phyloP scores from a whole-genome alignment of 1,284 basidiomycete species.

The Rhodotorula sp. region DNA sequence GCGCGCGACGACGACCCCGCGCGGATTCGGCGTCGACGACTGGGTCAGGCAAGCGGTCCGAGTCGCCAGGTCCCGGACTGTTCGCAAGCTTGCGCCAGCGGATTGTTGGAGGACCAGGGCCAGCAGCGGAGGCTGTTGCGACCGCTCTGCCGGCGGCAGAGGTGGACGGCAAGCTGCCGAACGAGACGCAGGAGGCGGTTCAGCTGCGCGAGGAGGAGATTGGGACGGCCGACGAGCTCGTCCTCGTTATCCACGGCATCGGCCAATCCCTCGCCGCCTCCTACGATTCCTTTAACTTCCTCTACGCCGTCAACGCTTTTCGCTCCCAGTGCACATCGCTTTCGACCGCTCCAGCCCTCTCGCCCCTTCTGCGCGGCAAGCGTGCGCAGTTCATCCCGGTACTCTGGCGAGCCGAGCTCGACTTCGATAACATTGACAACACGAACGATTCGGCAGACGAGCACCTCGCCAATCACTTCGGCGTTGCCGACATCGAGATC shows the following conservation, averaged over 20 bases:
- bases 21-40: not conserved
- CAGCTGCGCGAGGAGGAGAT: conserved; percentile 25
- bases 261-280: conserved; percentile 44
- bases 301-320: conserved; percentile 44
- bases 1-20: conserved; percentile 1
- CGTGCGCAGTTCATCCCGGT: conserved; percentile 46
- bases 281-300: conserved; percentile 45
- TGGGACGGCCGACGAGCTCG: conserved; percentile 42
- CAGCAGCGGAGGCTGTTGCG: conserved; percentile 11
- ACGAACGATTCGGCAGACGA: conserved; percentile 35
- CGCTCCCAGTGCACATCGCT: conserved; percentile 36
- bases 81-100: conserved; percentile 28
- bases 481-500: conserved; percentile 41
- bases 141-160: conserved; percentile 32
- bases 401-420: conserved; percentile 44
- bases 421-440: conserved; percentile 41
- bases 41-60: not conserved
- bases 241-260: conserved; percentile 46
- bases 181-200: conserved; percentile 17
- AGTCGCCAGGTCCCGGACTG: conserved; percentile 12
- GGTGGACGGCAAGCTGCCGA: conserved; percentile 20
- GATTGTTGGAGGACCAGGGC: conserved; percentile 24
- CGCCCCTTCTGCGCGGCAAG: conserved; percentile 39
- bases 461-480: conserved; percentile 41
- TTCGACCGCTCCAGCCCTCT: conserved; percentile 33